Percentiles rank a stretch among this genome's conserved stretches.
phyloP scores from a whole-genome alignment of 2,329 filamentous ascomycete species.

The Colletotrichum magnum region DNA sequence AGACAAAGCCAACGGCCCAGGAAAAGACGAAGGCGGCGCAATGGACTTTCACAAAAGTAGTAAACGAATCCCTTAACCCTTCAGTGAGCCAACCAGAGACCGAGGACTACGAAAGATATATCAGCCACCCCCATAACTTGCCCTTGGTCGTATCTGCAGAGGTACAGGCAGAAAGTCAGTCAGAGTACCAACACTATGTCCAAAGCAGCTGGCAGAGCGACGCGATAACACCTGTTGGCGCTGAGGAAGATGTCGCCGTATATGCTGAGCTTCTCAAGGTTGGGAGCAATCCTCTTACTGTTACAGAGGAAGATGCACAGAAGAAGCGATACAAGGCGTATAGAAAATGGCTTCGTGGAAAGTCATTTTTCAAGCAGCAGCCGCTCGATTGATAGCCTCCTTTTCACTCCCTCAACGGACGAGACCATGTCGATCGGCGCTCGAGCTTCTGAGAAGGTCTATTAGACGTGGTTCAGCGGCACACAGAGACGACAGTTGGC shows the following conservation, averaged over 20 bases:
- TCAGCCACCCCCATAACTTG: conserved; percentile 89
- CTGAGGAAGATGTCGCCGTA: conserved; percentile 77
- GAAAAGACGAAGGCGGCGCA: conserved; percentile 88
- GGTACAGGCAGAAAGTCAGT: conserved; percentile 70
- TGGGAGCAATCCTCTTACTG: conserved; percentile 86
- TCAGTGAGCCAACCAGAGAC: conserved; percentile 82
- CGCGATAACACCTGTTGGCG: conserved; percentile 59
- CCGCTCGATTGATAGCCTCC: conserved; percentile 66
- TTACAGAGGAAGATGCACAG: conserved; percentile 85
- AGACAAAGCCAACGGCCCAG: conserved; percentile 70
- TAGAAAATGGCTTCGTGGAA: conserved; percentile 92
- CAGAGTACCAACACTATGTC: conserved; percentile 86
- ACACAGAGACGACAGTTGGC: conserved; percentile 51
- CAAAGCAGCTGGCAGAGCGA: conserved; percentile 76
- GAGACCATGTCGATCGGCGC: background rate
- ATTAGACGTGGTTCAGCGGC: conserved; percentile 46
- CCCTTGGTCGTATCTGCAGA: conserved; percentile 84
- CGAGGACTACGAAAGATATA: conserved; percentile 89
- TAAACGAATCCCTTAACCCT: conserved; percentile 88
- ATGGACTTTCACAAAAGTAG: conserved; percentile 89
- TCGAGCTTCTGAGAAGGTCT: conserved; percentile 40
- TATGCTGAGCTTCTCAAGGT: conserved; percentile 85
- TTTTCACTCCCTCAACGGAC: background rate
- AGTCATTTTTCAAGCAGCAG: conserved; percentile 96
- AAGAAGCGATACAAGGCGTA: conserved; percentile 99